Percentiles rank a stretch among this genome's conserved stretches.
phyloP scores from a whole-genome alignment of 306 rosid species.

The Casuarina glauca region DNA sequence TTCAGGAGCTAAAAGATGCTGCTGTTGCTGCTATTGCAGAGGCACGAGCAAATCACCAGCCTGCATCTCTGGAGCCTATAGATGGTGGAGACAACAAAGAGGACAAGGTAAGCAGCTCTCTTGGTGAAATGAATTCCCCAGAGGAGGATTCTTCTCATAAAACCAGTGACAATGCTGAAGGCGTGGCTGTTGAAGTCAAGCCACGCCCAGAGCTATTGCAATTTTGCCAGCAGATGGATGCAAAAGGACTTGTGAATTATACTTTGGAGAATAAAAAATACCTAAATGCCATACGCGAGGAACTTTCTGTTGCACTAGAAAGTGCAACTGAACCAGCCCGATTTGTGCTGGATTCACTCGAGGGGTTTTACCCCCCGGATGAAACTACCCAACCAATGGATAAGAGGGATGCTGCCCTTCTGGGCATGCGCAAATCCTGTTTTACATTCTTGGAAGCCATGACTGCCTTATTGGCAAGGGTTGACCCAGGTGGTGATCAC shows the following conservation, averaged over 20 bases:
- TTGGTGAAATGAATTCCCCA: constrained; percentile 53
- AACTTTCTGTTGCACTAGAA: constrained; percentile 70
- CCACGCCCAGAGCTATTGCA: constrained; percentile 59
- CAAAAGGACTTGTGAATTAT: constrained; percentile 66
- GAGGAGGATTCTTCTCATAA: constrained; percentile 57
- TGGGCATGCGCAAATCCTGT: constrained; percentile 71
- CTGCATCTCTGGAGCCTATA: constrained; percentile 39
- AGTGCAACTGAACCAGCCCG: constrained; percentile 59
- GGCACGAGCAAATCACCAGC: constrained; percentile 50
- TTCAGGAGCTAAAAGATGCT: constrained; percentile 78
- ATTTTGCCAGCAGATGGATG: constrained; percentile 74
- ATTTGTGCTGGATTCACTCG: constrained; percentile 80
- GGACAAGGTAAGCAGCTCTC: constrained; percentile 71
- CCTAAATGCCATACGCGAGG: constrained; percentile 47
- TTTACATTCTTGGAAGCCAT: constrained; percentile 64
- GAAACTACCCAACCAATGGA: constrained; percentile 54
- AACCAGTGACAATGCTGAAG: constrained; percentile 54
- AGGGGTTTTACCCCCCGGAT: constrained; percentile 75
- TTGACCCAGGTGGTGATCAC: constrained; percentile 70
- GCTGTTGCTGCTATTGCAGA: constrained; percentile 64
- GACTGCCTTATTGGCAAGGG: constrained; percentile 67
- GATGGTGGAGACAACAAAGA: constrained; percentile 49
- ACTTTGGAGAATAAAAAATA: constrained; percentile 50
- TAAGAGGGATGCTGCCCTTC: constrained; percentile 65
- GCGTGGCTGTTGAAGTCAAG: constrained; percentile 55